Base-by-base conservation (phyloP, 306 rosid genomes). In the Trichosanthes truncata region DNA sequence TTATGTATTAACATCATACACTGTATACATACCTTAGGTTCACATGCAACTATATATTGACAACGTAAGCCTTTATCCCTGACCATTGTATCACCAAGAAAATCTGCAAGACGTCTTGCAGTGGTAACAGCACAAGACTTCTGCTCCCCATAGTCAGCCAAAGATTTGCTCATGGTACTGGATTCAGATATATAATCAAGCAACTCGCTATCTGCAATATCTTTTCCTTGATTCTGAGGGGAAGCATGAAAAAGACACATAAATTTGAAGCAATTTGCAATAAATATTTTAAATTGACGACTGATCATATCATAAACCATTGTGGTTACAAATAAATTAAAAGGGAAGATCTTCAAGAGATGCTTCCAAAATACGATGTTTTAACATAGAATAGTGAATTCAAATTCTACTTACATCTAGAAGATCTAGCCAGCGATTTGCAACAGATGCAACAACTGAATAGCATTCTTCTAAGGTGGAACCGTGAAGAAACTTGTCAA, bases 81-180 rank as follows among this genome's bases (percentile, higher is more conserved):
- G 86, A 94, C 97, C 97, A 92, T 94, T 75, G 97, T 51, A 84
- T 87, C 91, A 78, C 98, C 98, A 80, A 92, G 98, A 87, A 94
- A 94, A 86, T 92, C 89, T 82, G 98, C 95, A 81, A 94, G 97
- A 49, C 97, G 98, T 83, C 77, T 90, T 68, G 98, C 98, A 74
- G 98, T 94, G 80, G 98, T 94, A 79, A 92, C 96, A 26, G 97
- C 97, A 81, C 98, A 92, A 80, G 97, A 91, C 87, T 89, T 94
- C 84, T 92, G 97, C 78, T 53, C 89, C 66, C 97, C 98, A 80
- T 94, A 92, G 78, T 94, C 98, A 74, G 83, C 97, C 86, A 94
- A 90, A 79, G 98, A 94, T 88, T 94, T 94, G 95, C 98, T 94
- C 98, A 94, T 94, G 83, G 98, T 94, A 88, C 98, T 94, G 90